phyloP scores from a whole-genome alignment of 2,329 filamentous ascomycete genomes.

The Drechslerella coelobrocha region DNA sequence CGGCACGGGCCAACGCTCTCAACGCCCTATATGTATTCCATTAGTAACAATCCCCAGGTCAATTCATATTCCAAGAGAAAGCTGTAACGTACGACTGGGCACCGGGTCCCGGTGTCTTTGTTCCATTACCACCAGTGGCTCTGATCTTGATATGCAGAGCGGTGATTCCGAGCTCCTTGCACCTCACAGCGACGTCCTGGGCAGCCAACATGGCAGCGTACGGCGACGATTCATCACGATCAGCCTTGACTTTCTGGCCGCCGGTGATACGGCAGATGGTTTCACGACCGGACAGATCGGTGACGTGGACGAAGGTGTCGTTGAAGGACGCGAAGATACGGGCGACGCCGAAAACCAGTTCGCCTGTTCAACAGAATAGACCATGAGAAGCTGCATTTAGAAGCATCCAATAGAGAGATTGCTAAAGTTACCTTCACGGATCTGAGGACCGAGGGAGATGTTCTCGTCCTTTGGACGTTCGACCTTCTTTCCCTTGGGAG shows the following conservation, averaged over 20 bases:
- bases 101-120: slow-evolving; percentile 99
- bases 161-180: slow-evolving; percentile 85
- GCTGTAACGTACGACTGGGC: slow-evolving; percentile 73
- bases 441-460: slow-evolving; percentile 95
- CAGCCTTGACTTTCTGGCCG: slow-evolving; percentile 99
- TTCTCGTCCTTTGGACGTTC: slow-evolving; percentile 85
- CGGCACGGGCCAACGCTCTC: slow-evolving; percentile 96
- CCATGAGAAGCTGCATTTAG: slow-evolving; percentile 9
- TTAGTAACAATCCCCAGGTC: slow-evolving; percentile 10
- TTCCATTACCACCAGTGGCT: slow-evolving; percentile 98
- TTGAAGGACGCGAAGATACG: slow-evolving; percentile 97
- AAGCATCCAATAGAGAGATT: slow-evolving; percentile 17
- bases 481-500: slow-evolving; percentile 83
- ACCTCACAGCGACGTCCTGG: slow-evolving; percentile 93
- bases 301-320: slow-evolving; percentile 96
- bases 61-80: background rate
- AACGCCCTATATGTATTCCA: slow-evolving; percentile 66
- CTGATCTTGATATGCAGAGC: slow-evolving; percentile 99
- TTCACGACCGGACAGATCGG: slow-evolving; percentile 99
- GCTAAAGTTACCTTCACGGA: slow-evolving; percentile 76
- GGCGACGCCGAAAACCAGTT: slow-evolving; percentile 97
- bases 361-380: slow-evolving; percentile 65
- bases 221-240: slow-evolving; percentile 99
- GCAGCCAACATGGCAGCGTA: slow-evolving; percentile 99
- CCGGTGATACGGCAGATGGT: slow-evolving; percentile 99